These are phyloP conservation scores for Orbilia ellipsospora DNA, from an alignment of 2,329 filamentous ascomycete genomes.

Conservation along the genomic window DNA sequence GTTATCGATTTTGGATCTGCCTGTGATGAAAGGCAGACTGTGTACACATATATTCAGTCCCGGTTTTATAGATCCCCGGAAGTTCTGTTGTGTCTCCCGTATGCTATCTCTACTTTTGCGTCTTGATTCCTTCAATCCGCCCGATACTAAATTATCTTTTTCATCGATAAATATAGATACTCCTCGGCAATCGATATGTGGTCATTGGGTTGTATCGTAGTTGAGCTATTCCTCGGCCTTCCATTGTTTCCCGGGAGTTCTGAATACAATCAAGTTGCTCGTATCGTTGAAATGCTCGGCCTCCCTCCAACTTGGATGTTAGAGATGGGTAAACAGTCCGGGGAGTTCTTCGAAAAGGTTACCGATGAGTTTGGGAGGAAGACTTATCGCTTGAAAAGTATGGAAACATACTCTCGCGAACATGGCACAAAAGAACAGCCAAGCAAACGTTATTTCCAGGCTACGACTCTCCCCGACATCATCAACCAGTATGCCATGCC, in stretches of 20 bases:
- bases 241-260: constrained; percentile 96
- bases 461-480: constrained; percentile 92
- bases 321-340: constrained; percentile 97
- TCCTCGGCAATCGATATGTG: constrained; percentile 99
- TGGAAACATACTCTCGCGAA: constrained; percentile 97
- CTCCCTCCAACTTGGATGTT: constrained; percentile 99
- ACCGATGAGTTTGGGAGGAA: constrained; percentile 92
- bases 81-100: constrained; percentile 89
- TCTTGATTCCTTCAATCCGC: background rate
- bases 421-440: constrained; percentile 97
- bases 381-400: constrained; percentile 90
- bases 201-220: constrained; percentile 97
- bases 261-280: constrained; percentile 97
- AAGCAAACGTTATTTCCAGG: constrained; percentile 99
- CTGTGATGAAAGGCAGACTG: constrained; percentile 96
- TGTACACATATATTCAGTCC: constrained; percentile 99
- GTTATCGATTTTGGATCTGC: constrained; percentile 99
- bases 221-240: constrained; percentile 93
- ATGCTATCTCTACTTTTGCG: constrained; percentile 59
- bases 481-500: constrained; percentile 99
- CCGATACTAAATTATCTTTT: constrained; percentile 38
- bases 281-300: constrained; percentile 98
- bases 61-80: constrained; percentile 97
- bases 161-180: constrained; percentile 68
- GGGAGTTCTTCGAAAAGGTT: constrained; percentile 94